Conservation (phyloP, 2,329 filamentous ascomycete genomes). For the Neonectria sp. region DNA sequence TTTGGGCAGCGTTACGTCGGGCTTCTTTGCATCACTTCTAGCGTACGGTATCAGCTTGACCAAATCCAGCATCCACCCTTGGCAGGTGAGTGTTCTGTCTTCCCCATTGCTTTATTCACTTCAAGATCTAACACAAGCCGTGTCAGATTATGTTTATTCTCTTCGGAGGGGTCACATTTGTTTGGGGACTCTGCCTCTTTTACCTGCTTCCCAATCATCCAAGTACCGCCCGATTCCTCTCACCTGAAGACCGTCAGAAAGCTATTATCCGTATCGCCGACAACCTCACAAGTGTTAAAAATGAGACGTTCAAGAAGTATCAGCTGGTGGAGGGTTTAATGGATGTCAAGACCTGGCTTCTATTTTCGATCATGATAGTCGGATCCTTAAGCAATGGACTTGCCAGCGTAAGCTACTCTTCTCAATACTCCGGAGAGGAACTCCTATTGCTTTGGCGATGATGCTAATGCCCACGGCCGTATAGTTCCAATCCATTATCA, state of each 20-base stretch:
- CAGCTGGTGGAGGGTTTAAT: conserved; percentile 17
- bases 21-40: too few relatives aligned
- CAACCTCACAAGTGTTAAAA: conserved; percentile 55
- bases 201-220: conserved; percentile 44
- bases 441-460: neutral
- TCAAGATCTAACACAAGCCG: too few relatives aligned
- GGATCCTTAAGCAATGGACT: conserved; percentile 46
- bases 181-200: conserved; percentile 35
- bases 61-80: too few relatives aligned
- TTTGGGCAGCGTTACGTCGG: neutral
- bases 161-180: conserved; percentile 41
- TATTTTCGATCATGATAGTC: conserved; percentile 45
- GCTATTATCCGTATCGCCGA: conserved; percentile 51
- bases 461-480: neutral
- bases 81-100: too few relatives aligned
- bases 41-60: too few relatives aligned
- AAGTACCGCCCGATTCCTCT: conserved; percentile 48
- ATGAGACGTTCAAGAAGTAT: conserved; percentile 27
- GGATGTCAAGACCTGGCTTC: conserved; percentile 43
- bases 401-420: conserved; percentile 5
- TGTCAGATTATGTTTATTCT: conserved; percentile 40
- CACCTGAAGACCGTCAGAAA: conserved; percentile 45
- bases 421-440: too few relatives aligned
- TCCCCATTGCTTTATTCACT: too few relatives aligned
- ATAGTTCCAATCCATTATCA: conserved; percentile 48